phyloP scores from a whole-genome alignment of 192 early-diverging fungal genomes.

The Umbelopsis vinacea region DNA sequence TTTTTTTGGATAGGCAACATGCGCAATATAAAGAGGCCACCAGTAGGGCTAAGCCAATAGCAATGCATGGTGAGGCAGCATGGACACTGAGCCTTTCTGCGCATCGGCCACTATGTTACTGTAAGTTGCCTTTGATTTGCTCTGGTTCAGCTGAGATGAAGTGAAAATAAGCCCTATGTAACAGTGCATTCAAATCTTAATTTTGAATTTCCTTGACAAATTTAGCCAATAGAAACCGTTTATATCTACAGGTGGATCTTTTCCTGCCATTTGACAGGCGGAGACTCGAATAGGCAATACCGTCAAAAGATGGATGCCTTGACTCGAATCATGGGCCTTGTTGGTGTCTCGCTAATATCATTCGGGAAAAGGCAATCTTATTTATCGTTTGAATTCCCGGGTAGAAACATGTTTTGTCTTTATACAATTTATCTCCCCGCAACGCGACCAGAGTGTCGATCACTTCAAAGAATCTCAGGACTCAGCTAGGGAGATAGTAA shows the following conservation, averaged over 20 bases:
- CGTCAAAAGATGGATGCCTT: not conserved
- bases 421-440: no score
- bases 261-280: constrained; percentile 5
- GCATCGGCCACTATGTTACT: not conserved
- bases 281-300: not conserved
- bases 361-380: no score
- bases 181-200: not conserved
- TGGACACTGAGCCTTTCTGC: not conserved
- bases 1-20: not conserved
- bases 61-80: not conserved
- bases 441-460: no score
- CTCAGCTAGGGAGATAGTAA: no score
- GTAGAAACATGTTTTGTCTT: no score
- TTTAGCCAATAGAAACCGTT: constrained; percentile 1
- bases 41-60: not conserved
- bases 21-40: not conserved
- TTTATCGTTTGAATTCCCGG: no score
- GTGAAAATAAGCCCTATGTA: not conserved
- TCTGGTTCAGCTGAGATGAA: constrained; percentile 2
- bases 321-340: not conserved
- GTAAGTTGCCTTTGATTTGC: not conserved
- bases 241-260: not conserved
- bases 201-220: not conserved
- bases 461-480: no score
- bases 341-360: not conserved